Conservation (phyloP, 2,329 filamentous ascomycete species). For the Monosporascus sp. region DNA sequence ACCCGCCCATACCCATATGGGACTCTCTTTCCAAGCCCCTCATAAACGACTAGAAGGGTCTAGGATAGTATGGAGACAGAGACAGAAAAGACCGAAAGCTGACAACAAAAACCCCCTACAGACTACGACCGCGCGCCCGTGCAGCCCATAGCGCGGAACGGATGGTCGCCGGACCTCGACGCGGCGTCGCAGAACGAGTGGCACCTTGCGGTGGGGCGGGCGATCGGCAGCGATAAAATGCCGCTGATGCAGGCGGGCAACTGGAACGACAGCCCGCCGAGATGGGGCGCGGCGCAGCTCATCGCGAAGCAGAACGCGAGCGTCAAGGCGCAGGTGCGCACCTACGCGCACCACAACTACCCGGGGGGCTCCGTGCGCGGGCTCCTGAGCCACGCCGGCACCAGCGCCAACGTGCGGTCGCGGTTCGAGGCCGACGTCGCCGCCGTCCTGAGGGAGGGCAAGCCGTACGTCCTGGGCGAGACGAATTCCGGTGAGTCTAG, state of each 20-base stretch:
- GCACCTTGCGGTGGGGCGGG: slow-evolving; percentile 29
- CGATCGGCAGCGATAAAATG: slow-evolving; percentile 14
- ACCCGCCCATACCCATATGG: no score
- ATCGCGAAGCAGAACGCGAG: slow-evolving; percentile 32
- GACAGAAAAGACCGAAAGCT: no score
- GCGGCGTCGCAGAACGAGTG: slow-evolving; percentile 34
- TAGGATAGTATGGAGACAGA: no score
- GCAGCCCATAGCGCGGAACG: slow-evolving; percentile 32
- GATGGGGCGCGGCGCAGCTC: slow-evolving; percentile 33
- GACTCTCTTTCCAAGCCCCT: neutral
- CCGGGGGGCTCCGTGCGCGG: slow-evolving; percentile 35
- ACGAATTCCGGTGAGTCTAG: slow-evolving; percentile 38
- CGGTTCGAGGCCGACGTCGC: slow-evolving; percentile 35
- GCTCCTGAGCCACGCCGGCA: slow-evolving; percentile 39
- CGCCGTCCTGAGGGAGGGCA: slow-evolving; percentile 31
- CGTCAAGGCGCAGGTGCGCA: slow-evolving; percentile 32
- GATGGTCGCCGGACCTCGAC: slow-evolving; percentile 31
- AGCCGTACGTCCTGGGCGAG: slow-evolving; percentile 43
- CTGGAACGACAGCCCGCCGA: slow-evolving; percentile 30
- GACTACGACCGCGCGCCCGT: slow-evolving; percentile 27
- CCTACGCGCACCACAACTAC: slow-evolving; percentile 44
- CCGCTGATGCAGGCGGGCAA: slow-evolving; percentile 29
- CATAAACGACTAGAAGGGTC: no score
- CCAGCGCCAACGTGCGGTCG: slow-evolving; percentile 31
- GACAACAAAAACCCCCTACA: slow-evolving; percentile 10